These are phyloP conservation scores for Hericium coralloides DNA, from an alignment of 768 basidiomycete species.

Conservation along the genomic window DNA sequence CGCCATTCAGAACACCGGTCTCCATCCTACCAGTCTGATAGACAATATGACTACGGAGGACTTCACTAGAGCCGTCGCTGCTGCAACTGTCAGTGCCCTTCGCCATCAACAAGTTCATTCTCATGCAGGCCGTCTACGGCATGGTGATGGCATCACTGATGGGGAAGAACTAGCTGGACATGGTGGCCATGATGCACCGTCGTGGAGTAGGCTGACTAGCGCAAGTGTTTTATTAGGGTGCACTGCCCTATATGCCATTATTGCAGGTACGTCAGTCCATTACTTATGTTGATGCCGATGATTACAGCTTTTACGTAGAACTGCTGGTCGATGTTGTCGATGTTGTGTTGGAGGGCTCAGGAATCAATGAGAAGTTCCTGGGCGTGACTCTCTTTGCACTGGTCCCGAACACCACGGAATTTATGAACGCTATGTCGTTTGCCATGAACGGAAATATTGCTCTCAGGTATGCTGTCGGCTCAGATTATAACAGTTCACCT, in stretches of 20 bases:
- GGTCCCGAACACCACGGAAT: conserved; percentile 98
- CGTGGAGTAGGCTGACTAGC: conserved; percentile 88
- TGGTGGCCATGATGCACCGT: conserved; percentile 89
- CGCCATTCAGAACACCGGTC: conserved; percentile 52
- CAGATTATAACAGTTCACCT: background rate
- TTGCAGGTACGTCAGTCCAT: conserved; percentile 64
- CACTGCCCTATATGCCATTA: conserved; percentile 88
- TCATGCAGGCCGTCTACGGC: conserved; percentile 37
- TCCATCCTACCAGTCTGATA: conserved; percentile 47
- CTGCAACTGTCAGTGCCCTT: conserved; percentile 86
- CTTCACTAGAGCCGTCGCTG: conserved; percentile 88
- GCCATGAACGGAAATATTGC: conserved; percentile 96
- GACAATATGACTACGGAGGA: conserved; percentile 73
- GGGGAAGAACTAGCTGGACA: conserved; percentile 44
- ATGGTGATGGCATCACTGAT: conserved; percentile 31
- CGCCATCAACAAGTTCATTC: conserved; percentile 63
- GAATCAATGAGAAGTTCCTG: conserved; percentile 95
- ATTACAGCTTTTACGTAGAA: conserved; percentile 39
- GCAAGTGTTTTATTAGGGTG: conserved; percentile 85
- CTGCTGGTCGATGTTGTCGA: conserved; percentile 94
- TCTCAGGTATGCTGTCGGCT: conserved; percentile 54
- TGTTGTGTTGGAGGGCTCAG: conserved; percentile 80
- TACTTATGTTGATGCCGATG: background rate
- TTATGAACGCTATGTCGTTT: conserved; percentile 99
- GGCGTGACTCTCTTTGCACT: conserved; percentile 95